Evolutionary conservation across 371 early-diverging fungal genomes (phyloP), one percentile per base, ranked within the genome.

Genomic region (Entomophthora muscae): DNA sequence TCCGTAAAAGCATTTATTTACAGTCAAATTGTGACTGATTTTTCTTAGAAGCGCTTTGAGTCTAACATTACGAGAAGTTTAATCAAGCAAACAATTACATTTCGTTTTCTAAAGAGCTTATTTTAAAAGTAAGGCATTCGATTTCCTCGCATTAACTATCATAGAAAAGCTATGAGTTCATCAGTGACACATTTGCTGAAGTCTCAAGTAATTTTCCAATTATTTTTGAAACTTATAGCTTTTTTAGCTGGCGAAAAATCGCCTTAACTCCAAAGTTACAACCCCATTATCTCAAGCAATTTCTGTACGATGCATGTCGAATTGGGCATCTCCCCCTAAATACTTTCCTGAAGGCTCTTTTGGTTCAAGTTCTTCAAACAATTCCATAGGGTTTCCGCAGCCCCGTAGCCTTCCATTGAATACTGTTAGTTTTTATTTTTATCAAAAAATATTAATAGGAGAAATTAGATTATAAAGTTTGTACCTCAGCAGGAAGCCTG

Each of bases 401-500:
- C 62, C 28, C 21, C 31, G 28, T 17, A 62, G 30, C 3, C 53
- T 62, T 26, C 62, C 62, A 22, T n/a, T 62, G 17, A 62, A 62
- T 22, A 62, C 62, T 2, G 62, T 62, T 33, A 61, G n/a, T 24
- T 24, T 7, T 28, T 26, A 24, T 52, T 52, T 62, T 54, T 26
- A 26, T 27, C 2, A 53, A 21, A 51, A 52, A 28, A 13, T 22
- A 51, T 3, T 52, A 52, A 13, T 62, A 26, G 17, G 7, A 33
- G 5, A 10, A 52, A 7, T 31, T 68, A 85, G 85, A 73, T 91
- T 22, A 70, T 95, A 65, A 91, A 95, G 72, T 97, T 98, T 73
- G 97, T 98, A 22, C 97, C 97, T 57, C 95, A 98, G 76, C 94
- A 96, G 72, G 93, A 95, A 73, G 94, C 95, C 1, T 96, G 88